Evolutionary conservation across 805 yeast genomes (phyloP), one percentile per base, ranked within the genome.

Genomic region (Sugiyamaella chiloensis): DNA sequence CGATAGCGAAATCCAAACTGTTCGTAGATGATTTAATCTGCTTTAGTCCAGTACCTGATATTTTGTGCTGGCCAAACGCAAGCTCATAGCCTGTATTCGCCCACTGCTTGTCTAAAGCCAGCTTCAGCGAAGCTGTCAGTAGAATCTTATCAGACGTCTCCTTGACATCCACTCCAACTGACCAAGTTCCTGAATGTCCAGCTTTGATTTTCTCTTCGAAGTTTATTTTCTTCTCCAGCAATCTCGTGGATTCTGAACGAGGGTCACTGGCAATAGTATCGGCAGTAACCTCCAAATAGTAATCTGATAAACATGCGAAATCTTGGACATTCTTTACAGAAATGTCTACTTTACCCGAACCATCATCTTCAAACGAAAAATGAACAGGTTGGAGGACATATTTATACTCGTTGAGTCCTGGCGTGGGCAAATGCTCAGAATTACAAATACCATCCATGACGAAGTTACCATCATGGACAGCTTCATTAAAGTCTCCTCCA

Each of bases 401-500:
- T 52, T 61, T 63, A 50, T 61, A 55, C 45, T 66, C 69, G 19
- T 54, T 37, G 46, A 68, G 53, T 7, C 69, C 68, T 14, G 71
- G 71, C 8, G 66, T 64, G 9, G 70, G 68, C 24, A 60, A 43
- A 41, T 68, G 71, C 17, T 55, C 55, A 3, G 71, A 66, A 42
- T 54, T 46, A 32, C 60, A 44, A 11, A 68, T 43, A 1, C 71
- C 72, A 48, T 68, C 72, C 67, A 68, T 59, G 31, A 67, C 64
- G 47, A 67, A 68, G 4, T 63, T 66, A 12, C 69, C 66, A 48
- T 68, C 71, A 50, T 68, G 58, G 6, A 67, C 62, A 37, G 53
- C 51, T 37, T 68, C 72, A 14, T 62, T 66, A 42, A 67, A 68
- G 42, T 68, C 71, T 17, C 72, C 72, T 5, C 72, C 71, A 44